A percentile compares a stretch with the other conserved stretches of the same genome.
phyloP scores from a whole-genome alignment of 2,329 filamentous ascomycete genomes.

The Helicocarpus griseus region DNA sequence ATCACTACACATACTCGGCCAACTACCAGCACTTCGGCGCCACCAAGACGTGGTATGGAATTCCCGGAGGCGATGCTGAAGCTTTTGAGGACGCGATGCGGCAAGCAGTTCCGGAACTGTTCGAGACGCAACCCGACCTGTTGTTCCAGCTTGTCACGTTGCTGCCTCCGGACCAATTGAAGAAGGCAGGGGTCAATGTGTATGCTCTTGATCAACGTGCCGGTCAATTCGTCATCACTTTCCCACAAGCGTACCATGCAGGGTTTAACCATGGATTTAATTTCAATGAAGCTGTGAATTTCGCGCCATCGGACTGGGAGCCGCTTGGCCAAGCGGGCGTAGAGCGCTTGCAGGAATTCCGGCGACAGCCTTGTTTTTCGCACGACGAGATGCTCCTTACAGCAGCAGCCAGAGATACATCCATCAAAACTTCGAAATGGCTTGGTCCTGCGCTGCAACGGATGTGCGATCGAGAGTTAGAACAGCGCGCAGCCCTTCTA shows the following conservation, averaged over 20 bases:
- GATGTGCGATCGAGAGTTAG: conserved; percentile 63
- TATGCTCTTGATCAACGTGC: conserved; percentile 94
- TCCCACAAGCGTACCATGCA: conserved; percentile 92
- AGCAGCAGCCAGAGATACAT: conserved; percentile 68
- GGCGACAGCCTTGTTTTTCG: conserved; percentile 90
- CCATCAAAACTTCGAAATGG: conserved; percentile 92
- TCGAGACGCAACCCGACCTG: conserved; percentile 92
- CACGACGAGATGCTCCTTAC: conserved; percentile 92
- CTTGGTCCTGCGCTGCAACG: conserved; percentile 75
- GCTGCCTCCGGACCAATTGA: conserved; percentile 82
- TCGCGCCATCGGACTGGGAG: conserved; percentile 92
- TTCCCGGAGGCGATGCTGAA: conserved; percentile 83
- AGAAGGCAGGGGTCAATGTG: conserved; percentile 84
- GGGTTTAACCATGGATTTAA: conserved; percentile 99
- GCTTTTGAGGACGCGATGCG: conserved; percentile 95
- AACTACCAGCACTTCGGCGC: conserved; percentile 98
- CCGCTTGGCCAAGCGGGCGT: conserved; percentile 81
- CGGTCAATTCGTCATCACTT: conserved; percentile 92
- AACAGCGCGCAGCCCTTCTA: conserved; percentile 59
- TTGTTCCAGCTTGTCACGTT: conserved; percentile 96
- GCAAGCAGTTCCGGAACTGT: conserved; percentile 88
- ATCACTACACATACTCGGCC: conserved; percentile 94
- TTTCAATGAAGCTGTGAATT: conserved; percentile 98
- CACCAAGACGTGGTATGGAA: conserved; percentile 98
- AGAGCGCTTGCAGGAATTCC: conserved; percentile 73